Conservation (phyloP, 495 filamentous ascomycete genomes). For the Viridothelium virens region DNA sequence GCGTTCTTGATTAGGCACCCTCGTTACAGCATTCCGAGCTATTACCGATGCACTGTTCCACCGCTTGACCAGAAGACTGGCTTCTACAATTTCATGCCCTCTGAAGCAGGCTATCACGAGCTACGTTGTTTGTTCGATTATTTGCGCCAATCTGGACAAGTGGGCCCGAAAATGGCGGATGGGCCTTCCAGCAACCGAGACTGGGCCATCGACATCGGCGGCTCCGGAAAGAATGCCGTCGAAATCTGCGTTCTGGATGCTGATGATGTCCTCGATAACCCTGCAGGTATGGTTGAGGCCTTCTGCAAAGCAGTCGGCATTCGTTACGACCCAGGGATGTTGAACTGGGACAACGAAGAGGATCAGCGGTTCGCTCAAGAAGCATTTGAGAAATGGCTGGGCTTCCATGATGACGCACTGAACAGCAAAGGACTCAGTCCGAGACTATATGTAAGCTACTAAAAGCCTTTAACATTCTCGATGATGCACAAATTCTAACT, state of each 20-base stretch:
- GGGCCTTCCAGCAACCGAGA: constrained; percentile 27
- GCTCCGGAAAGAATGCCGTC: constrained; percentile 24
- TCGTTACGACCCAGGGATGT: constrained; percentile 62
- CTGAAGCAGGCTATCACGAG: constrained; percentile 85
- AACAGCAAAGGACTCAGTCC: constrained; percentile 64
- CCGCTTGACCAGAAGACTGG: constrained; percentile 73
- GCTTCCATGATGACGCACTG: constrained; percentile 93
- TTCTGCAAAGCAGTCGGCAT: constrained; percentile 75
- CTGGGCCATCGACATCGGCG: constrained; percentile 29
- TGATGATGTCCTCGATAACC: constrained; percentile 83
- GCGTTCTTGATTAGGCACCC: constrained; percentile 98
- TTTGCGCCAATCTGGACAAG: constrained; percentile 50
- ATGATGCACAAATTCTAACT: constrained; percentile 18
- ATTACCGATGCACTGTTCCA: constrained; percentile 92
- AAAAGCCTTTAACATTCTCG: not conserved
- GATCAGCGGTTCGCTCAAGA: constrained; percentile 55
- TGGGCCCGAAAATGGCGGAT: constrained; percentile 55
- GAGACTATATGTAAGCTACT: constrained; percentile 58
- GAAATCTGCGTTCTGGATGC: constrained; percentile 89
- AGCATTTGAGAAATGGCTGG: constrained; percentile 90
- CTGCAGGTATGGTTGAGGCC: constrained; percentile 59
- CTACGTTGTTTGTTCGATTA: constrained; percentile 80
- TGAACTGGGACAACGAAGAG: constrained; percentile 70
- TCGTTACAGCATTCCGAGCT: constrained; percentile 74
- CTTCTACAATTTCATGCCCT: constrained; percentile 75